Conservation (phyloP, 2,329 filamentous ascomycete species). For the Coniochaeta sp. region DNA sequence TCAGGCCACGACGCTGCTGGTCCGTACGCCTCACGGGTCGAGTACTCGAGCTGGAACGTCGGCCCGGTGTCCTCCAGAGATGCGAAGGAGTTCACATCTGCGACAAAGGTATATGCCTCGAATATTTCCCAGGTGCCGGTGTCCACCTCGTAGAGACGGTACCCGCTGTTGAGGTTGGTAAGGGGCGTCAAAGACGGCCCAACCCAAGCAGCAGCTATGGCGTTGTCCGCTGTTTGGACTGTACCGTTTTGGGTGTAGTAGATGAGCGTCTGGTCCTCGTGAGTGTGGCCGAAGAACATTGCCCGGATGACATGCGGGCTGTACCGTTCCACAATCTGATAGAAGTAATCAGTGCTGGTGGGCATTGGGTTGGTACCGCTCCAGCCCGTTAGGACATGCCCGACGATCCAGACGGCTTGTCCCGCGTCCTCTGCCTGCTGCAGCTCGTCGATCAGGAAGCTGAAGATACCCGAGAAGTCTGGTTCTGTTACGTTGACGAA, state of each 20-base stretch:
- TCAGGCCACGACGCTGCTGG: constrained; percentile 29
- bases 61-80: constrained; percentile 24
- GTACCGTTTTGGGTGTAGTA: constrained; percentile 39
- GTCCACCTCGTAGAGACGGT: constrained; percentile 36
- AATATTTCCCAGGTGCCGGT: constrained; percentile 33
- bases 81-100: constrained; percentile 32
- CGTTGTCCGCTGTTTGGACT: constrained; percentile 29
- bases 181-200: constrained; percentile 39
- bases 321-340: constrained; percentile 32
- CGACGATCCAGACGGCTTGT: constrained; percentile 34
- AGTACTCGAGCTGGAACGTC: constrained; percentile 33
- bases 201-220: constrained; percentile 31
- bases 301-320: constrained; percentile 33
- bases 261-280: constrained; percentile 34
- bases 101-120: constrained; percentile 33
- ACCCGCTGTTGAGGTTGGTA: constrained; percentile 34
- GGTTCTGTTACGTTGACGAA: constrained; percentile 29
- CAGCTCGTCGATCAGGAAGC: constrained; percentile 31
- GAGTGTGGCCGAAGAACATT: constrained; percentile 34
- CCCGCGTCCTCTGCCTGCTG: constrained; percentile 30
- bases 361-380: constrained; percentile 46
- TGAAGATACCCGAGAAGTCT: constrained; percentile 32
- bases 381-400: constrained; percentile 46
- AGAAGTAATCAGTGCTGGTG: constrained; percentile 32
- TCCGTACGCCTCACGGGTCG: constrained; percentile 32